Percentiles rank a stretch among this genome's conserved stretches.
Conservation (phyloP, 176 grass and related monocot genomes). For the barley (Hordeum vulgare) region MorexV3_pseudomolecules_assembly NC_058520.1:434840298-434840797, state of each 20-base stretch:
- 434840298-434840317: slow-evolving; percentile 81
- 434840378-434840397: slow-evolving; percentile 89
- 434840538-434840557: slow-evolving; percentile 99
- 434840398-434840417: slow-evolving; percentile 94
- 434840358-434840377: slow-evolving; percentile 71
- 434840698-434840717: slow-evolving; percentile 95
- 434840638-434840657: slow-evolving; percentile 82
- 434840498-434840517: slow-evolving; percentile 91
- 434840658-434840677: slow-evolving; percentile 94
- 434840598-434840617: slow-evolving; percentile 99
- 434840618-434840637: slow-evolving; percentile 75
- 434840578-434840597: slow-evolving; percentile 91
- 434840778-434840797: slow-evolving; percentile 71
- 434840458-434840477: slow-evolving; percentile 97
- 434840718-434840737: slow-evolving; percentile 91
- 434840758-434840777: slow-evolving; percentile 84
- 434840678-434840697: slow-evolving; percentile 98
- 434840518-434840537: slow-evolving; percentile 96
- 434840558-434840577: slow-evolving; percentile 93
- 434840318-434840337: slow-evolving; percentile 77
- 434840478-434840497: slow-evolving; percentile 99
- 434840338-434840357: slow-evolving; percentile 86
- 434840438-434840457: slow-evolving; percentile 87
- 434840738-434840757: slow-evolving; percentile 93
- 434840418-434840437: slow-evolving; percentile 98